phyloP scores from a whole-genome alignment of 163 green algal species.

The Chlamydomonas reinhardtii region DNA sequence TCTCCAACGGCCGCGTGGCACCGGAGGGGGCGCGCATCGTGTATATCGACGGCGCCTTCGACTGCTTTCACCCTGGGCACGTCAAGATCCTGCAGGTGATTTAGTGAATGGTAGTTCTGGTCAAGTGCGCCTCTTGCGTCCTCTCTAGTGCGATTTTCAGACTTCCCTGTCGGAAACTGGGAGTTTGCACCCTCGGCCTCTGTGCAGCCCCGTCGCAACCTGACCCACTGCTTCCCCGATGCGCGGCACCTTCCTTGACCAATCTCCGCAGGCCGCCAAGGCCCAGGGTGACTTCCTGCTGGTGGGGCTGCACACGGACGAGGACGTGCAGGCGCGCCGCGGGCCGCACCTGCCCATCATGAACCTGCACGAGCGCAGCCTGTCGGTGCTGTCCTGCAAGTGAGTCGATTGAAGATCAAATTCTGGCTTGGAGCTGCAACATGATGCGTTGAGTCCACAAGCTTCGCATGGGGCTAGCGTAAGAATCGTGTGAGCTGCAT shows the following conservation, averaged over 20 bases:
- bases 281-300: slow-evolving; percentile 95
- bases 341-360: slow-evolving; percentile 97
- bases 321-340: slow-evolving; percentile 85
- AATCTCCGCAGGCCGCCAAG: slow-evolving; percentile 68
- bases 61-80: slow-evolving; percentile 98
- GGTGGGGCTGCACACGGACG: slow-evolving; percentile 96
- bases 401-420: slow-evolving; percentile 22
- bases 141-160: too few relatives aligned
- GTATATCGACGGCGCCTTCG: slow-evolving; percentile 99
- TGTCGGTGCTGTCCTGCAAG: slow-evolving; percentile 95
- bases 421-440: too few relatives aligned
- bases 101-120: too few relatives aligned
- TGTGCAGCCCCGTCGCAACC: too few relatives aligned
- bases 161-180: too few relatives aligned
- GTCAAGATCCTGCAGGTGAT: slow-evolving; percentile 90
- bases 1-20: slow-evolving; percentile 82
- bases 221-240: too few relatives aligned
- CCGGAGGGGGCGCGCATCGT: slow-evolving; percentile 84
- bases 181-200: too few relatives aligned
- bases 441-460: too few relatives aligned
- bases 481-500: too few relatives aligned
- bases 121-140: too few relatives aligned
- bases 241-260: too few relatives aligned
- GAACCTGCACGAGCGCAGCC: slow-evolving; percentile 95
- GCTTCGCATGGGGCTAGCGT: too few relatives aligned